Evolutionary conservation across 176 grass and related monocot species (phyloP).

Genomic region (Musa troglodytarum): DNA sequence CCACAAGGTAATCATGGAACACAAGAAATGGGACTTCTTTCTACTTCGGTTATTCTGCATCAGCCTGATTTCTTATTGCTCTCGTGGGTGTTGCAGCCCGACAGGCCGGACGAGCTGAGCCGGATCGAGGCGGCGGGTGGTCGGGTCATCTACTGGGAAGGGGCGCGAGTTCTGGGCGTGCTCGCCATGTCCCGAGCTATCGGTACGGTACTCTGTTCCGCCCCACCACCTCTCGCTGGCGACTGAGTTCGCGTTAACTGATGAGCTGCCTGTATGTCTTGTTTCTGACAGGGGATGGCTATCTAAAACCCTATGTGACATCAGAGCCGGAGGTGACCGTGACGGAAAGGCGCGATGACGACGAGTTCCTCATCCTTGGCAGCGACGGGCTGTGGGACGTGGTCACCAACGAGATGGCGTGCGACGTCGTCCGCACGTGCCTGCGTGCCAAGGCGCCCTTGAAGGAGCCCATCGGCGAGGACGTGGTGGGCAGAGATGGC

Average conservation of each 20-base stretch:
- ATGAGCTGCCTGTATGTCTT: not conserved
- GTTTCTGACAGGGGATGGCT: constrained; percentile 48
- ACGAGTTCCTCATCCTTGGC: constrained; percentile 82
- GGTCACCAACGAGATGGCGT: constrained; percentile 77
- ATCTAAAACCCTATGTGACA: constrained; percentile 83
- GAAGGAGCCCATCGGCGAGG: not conserved
- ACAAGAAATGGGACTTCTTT: not conserved
- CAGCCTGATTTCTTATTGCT: not conserved
- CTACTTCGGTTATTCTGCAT: not conserved
- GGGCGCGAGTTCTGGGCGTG: constrained; percentile 77
- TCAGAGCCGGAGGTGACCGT: constrained; percentile 74
- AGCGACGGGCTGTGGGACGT: constrained; percentile 95
- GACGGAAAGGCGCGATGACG: constrained; percentile 50
- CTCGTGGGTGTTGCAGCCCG: constrained; percentile 48
- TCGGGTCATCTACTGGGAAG: constrained; percentile 84
- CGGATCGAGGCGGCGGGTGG: constrained; percentile 71
- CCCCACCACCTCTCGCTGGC: not conserved
- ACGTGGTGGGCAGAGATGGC: not conserved
- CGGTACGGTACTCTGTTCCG: constrained; percentile 4
- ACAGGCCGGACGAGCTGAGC: constrained; percentile 63
- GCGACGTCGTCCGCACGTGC: constrained; percentile 64
- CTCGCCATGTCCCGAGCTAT: constrained; percentile 97
- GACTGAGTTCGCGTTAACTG: not conserved
- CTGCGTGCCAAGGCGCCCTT: constrained; percentile 16
- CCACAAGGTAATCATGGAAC: constrained; percentile 50